phyloP scores from a whole-genome alignment of 1,284 basidiomycete genomes.

The Sporisorium sorghi region DNA sequence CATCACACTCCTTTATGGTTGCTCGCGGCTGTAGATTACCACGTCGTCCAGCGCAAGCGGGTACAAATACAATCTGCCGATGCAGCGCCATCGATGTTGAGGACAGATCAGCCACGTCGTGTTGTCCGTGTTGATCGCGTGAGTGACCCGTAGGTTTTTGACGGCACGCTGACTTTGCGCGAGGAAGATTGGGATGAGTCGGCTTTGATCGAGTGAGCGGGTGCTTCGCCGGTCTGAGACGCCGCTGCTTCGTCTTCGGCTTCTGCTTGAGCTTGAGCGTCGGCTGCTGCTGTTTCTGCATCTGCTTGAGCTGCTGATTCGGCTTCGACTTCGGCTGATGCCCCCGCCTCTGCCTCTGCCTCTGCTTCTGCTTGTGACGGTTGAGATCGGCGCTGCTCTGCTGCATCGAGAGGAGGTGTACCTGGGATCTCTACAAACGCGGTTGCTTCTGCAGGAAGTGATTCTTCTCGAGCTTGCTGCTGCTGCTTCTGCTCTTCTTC shows the following conservation, averaged over 20 bases:
- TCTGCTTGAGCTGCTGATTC: background rate
- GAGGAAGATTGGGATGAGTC: conserved; percentile 7
- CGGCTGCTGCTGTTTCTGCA: background rate
- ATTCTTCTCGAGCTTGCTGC: background rate
- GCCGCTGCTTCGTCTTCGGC: background rate
- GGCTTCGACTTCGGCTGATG: background rate
- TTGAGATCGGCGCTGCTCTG: conserved; percentile 10
- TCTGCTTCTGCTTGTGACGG: background rate
- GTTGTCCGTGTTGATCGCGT: conserved; percentile 5
- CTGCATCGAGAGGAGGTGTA: background rate
- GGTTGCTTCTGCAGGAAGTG: background rate
- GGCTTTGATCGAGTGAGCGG: background rate
- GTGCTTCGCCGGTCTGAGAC: background rate
- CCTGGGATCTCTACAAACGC: background rate
- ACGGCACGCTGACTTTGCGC: background rate
- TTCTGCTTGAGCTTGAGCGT: background rate
- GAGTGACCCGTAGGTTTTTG: background rate
- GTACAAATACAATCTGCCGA: conserved; percentile 1
- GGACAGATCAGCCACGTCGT: conserved; percentile 2
- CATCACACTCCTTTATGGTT: background rate
- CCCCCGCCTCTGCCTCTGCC: background rate
- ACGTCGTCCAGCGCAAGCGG: background rate
- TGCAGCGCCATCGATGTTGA: no score
- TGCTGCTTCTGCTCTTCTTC: conserved; percentile 2
- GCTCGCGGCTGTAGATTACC: background rate